Evolutionary conservation across 345 rosid species (phyloP).

Genomic region (Orychophragmus violaceus): DNA sequence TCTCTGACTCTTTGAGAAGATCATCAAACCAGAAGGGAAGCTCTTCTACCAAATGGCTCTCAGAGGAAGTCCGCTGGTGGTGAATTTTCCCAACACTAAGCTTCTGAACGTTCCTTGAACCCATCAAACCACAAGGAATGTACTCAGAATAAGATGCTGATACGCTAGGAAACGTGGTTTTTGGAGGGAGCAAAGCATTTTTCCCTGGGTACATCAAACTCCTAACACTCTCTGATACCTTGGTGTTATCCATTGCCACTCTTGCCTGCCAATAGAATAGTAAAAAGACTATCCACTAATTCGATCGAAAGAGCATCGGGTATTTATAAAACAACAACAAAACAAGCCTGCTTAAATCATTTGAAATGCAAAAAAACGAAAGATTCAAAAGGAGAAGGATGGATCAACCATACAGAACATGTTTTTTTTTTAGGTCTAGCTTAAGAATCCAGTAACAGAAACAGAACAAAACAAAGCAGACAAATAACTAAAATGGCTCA

Average conservation of each 20-base stretch:
- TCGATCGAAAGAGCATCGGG: too few species aligned
- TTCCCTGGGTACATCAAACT: constrained; percentile 66
- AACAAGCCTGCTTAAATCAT: background rate
- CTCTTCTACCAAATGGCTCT: constrained; percentile 74
- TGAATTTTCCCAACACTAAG: constrained; percentile 48
- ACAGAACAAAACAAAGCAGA: background rate
- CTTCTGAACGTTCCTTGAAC: constrained; percentile 67
- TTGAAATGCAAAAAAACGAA: background rate
- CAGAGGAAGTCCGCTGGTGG: constrained; percentile 94
- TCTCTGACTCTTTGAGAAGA: constrained; percentile 94
- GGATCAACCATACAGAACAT: background rate
- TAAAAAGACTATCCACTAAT: background rate
- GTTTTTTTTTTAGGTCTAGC: background rate
- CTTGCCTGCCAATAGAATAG: constrained; percentile 30
- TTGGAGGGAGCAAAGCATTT: constrained; percentile 90
- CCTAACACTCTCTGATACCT: constrained; percentile 63
- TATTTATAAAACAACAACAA: background rate
- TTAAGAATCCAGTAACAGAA: background rate
- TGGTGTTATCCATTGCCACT: constrained; percentile 64
- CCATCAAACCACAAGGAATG: constrained; percentile 45
- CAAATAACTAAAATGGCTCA: background rate
- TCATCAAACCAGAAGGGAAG: constrained; percentile 99
- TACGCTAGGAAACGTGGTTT: constrained; percentile 71
- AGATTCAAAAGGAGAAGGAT: background rate
- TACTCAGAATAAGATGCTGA: constrained; percentile 62